Evolutionary conservation across 352 stramenopile genomes (phyloP).

Genomic region (Halophytophthora batemanensis): DNA sequence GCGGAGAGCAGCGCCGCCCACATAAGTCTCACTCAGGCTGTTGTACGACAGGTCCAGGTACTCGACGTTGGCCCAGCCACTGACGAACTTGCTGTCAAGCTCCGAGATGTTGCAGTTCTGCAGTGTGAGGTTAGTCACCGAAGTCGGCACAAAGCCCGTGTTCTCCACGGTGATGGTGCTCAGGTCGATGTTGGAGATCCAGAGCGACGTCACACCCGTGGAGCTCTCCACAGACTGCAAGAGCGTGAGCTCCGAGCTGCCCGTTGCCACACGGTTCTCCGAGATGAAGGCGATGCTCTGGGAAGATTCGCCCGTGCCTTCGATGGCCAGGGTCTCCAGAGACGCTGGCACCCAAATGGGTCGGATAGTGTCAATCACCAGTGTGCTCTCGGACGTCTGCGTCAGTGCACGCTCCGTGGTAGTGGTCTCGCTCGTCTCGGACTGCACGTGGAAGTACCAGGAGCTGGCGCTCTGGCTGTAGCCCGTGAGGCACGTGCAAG

Average conservation of each 20-base stretch:
- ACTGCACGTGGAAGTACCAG: slow-evolving; percentile 28
- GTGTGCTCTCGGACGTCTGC: slow-evolving; percentile 19
- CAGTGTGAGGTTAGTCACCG: slow-evolving; percentile 35
- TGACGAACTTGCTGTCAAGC: slow-evolving; percentile 28
- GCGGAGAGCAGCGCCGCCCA: slow-evolving; percentile 17
- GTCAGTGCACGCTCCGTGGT: slow-evolving; percentile 16
- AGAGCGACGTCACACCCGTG: slow-evolving; percentile 26
- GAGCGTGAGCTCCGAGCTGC: slow-evolving; percentile 14
- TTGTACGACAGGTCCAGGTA: slow-evolving; percentile 42
- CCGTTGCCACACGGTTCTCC: slow-evolving; percentile 22
- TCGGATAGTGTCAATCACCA: slow-evolving; percentile 25
- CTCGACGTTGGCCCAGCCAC: slow-evolving; percentile 21
- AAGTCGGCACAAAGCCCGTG: slow-evolving; percentile 30
- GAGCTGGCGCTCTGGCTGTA: slow-evolving; percentile 17
- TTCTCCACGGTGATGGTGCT: slow-evolving; percentile 17
- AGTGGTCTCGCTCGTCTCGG: slow-evolving; percentile 14
- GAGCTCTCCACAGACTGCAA: slow-evolving; percentile 23
- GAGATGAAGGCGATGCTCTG: slow-evolving; percentile 23
- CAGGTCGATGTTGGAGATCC: slow-evolving; percentile 32
- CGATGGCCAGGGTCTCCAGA: slow-evolving; percentile 25
- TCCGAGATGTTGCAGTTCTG: slow-evolving; percentile 46
- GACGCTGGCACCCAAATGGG: slow-evolving; percentile 30
- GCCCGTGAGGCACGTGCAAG: slow-evolving; percentile 38
- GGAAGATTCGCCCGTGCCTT: slow-evolving; percentile 11
- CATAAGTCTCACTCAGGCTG: slow-evolving; percentile 24